These are phyloP conservation scores for Dinochytrium kinnereticum DNA, from an alignment of 371 early-diverging fungal species.

Conservation along the genomic window DNA sequence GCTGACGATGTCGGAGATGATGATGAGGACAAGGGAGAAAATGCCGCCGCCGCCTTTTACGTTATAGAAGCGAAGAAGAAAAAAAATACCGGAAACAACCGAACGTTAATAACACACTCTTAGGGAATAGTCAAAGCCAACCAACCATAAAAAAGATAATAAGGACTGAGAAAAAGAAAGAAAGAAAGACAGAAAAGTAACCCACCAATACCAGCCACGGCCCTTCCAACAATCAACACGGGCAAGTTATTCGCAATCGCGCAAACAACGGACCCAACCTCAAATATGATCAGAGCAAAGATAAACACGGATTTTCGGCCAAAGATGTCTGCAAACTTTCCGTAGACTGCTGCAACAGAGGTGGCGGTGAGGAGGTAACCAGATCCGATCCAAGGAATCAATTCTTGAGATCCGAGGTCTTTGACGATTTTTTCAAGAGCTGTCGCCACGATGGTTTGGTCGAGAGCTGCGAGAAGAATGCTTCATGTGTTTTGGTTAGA, in stretches of 20 bases:
- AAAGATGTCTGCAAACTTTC: slow-evolving; percentile 35
- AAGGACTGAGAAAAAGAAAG: too few relatives aligned
- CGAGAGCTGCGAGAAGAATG: slow-evolving; percentile 51
- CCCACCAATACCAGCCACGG: slow-evolving; percentile 54
- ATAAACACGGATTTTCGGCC: slow-evolving; percentile 57
- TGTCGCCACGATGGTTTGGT: slow-evolving; percentile 70
- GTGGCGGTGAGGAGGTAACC: slow-evolving; percentile 34
- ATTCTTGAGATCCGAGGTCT: slow-evolving; percentile 53
- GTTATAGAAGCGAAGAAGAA: too few relatives aligned
- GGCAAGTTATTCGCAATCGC: slow-evolving; percentile 63
- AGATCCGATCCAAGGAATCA: slow-evolving; percentile 56
- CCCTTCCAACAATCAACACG: slow-evolving; percentile 67
- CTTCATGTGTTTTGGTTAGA: too few relatives aligned
- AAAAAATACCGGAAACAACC: too few relatives aligned
- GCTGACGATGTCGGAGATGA: slow-evolving; percentile 34
- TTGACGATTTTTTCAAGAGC: slow-evolving; percentile 17
- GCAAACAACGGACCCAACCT: slow-evolving; percentile 63
- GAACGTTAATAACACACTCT: too few relatives aligned
- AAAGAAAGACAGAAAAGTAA: too few relatives aligned
- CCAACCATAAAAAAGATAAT: too few relatives aligned
- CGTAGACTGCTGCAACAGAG: slow-evolving; percentile 16
- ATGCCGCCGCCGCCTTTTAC: slow-evolving; percentile 37
- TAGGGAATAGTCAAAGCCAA: too few relatives aligned
- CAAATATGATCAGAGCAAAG: slow-evolving; percentile 64
- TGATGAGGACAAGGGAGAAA: slow-evolving; percentile 27